A percentile compares a stretch with the other conserved stretches of the same genome.
Evolutionary conservation across 192 early-diverging fungal genomes (phyloP).

Genomic region (Rhizoclosmatium sp.): DNA sequence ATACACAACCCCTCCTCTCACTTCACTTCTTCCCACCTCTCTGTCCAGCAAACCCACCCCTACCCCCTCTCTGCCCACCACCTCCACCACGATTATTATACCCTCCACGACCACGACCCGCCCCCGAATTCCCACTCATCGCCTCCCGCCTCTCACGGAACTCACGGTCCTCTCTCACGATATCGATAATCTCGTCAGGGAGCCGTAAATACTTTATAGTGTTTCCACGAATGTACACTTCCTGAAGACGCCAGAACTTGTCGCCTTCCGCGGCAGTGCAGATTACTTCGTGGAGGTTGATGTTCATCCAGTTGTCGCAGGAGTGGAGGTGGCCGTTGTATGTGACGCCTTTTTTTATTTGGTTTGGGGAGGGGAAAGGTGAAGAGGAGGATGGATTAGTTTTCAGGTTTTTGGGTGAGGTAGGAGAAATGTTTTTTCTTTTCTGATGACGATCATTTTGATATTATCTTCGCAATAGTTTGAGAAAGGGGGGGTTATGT

Average conservation of each 20-base stretch:
- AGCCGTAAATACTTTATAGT: slow-evolving; percentile 76
- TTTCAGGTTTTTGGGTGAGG: no score
- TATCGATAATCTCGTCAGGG: slow-evolving; percentile 89
- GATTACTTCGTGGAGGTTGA: slow-evolving; percentile 93
- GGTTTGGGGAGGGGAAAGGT: neutral
- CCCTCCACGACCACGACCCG: slow-evolving; percentile 26
- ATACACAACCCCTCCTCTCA: no score
- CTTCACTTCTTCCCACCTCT: neutral
- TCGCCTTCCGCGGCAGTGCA: slow-evolving; percentile 93
- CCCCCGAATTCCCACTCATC: slow-evolving; percentile 25
- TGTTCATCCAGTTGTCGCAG: slow-evolving; percentile 98
- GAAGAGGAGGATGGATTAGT: no score
- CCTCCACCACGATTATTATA: slow-evolving; percentile 23
- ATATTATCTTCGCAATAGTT: no score
- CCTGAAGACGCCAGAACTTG: slow-evolving; percentile 88
- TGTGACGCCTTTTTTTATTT: slow-evolving; percentile 74
- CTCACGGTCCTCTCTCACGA: slow-evolving; percentile 49
- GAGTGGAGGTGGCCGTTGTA: slow-evolving; percentile 97
- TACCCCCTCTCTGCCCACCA: slow-evolving; percentile 34
- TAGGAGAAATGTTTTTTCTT: no score
- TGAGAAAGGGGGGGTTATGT: no score
- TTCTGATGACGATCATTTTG: no score
- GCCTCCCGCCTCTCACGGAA: slow-evolving; percentile 32
- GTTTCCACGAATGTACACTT: slow-evolving; percentile 93
- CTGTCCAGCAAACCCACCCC: slow-evolving; percentile 8